These are phyloP conservation scores for Didymella arachidicola DNA, from an alignment of 2,329 filamentous ascomycete genomes.

Conservation along the genomic window DNA sequence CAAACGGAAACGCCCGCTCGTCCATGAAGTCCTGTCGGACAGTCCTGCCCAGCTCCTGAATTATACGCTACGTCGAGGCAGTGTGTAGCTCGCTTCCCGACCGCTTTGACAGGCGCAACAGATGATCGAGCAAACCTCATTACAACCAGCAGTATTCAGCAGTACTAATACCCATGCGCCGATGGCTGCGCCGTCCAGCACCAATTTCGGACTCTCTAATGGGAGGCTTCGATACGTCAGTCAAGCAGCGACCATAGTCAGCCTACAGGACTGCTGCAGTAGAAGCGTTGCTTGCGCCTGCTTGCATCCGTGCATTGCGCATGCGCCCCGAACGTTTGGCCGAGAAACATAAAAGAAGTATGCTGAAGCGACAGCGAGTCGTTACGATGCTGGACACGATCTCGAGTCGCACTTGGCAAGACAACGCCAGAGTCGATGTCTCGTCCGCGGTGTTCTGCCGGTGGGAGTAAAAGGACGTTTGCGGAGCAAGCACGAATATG, in stretches of 20 bases:
- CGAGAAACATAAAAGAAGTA: background rate
- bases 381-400: background rate
- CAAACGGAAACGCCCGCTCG: background rate
- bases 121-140: background rate
- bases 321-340: slow-evolving; percentile 10
- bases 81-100: background rate
- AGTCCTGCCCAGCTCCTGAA: background rate
- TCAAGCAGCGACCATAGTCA: background rate
- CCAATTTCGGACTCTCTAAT: background rate
- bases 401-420: background rate
- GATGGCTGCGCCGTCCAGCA: background rate
- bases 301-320: slow-evolving; percentile 4
- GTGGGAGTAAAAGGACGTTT: slow-evolving; percentile 10
- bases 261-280: background rate
- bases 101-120: background rate
- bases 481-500: slow-evolving; percentile 21
- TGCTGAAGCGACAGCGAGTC: background rate
- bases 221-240: background rate
- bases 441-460: background rate
- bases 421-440: background rate
- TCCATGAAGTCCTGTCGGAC: background rate
- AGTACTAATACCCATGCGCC: background rate
- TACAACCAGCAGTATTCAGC: background rate
- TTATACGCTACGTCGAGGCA: background rate
- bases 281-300: background rate